phyloP scores from a whole-genome alignment of 192 early-diverging fungal genomes.

The Dimargaris cristalligena region DNA sequence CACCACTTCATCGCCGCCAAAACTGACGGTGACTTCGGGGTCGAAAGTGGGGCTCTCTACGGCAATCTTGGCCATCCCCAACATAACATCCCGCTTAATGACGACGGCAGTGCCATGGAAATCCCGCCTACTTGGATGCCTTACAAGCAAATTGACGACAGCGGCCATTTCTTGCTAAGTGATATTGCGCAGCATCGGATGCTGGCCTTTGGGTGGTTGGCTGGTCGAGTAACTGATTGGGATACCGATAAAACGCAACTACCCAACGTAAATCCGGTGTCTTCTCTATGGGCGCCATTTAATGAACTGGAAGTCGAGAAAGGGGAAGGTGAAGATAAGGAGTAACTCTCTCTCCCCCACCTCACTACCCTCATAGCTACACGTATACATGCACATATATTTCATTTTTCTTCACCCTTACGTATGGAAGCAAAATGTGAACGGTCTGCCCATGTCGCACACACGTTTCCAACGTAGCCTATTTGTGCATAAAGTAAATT shows the following conservation, averaged over 20 bases:
- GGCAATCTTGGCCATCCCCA: constrained; percentile 15
- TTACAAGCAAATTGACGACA: not conserved
- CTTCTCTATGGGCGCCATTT: constrained; percentile 32
- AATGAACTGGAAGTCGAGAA: not conserved
- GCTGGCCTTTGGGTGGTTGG: constrained; percentile 35
- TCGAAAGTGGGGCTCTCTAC: constrained; percentile 17
- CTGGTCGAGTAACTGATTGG: constrained; percentile 26
- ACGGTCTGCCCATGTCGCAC: not conserved
- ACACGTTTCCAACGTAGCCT: not conserved
- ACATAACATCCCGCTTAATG: constrained; percentile 7
- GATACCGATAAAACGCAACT: constrained; percentile 29
- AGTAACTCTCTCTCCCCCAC: not conserved
- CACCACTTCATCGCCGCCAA: constrained; percentile 20
- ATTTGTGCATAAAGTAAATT: not conserved
- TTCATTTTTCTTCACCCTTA: not conserved
- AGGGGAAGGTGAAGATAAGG: not conserved
- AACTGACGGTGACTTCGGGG: constrained; percentile 32
- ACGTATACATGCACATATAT: not conserved
- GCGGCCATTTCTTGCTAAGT: constrained; percentile 10
- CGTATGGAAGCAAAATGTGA: not conserved
- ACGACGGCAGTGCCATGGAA: not conserved
- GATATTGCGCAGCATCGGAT: constrained; percentile 36
- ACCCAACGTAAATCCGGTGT: constrained; percentile 34
- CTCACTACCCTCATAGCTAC: not conserved
- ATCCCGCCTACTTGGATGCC: constrained; percentile 2